phyloP scores from a whole-genome alignment of 2,329 filamentous ascomycete genomes.

The Tolypocladium amazonense region DNA sequence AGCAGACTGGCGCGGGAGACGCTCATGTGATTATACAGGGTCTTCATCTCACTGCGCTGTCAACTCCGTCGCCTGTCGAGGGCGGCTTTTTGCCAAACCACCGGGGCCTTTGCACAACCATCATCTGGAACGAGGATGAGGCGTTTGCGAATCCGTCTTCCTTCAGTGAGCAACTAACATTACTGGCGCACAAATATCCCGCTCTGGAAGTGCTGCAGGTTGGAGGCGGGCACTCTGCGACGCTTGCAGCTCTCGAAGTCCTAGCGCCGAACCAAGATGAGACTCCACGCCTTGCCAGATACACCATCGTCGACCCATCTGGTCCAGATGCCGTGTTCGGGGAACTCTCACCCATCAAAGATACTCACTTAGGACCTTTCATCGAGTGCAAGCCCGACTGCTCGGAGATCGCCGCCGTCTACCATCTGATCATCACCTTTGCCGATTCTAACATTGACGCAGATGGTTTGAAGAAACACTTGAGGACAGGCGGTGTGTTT shows the following conservation, averaged over 20 bases:
- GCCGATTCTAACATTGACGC: slow-evolving; percentile 6
- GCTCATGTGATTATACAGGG: slow-evolving; percentile 33
- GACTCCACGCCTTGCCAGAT: slow-evolving; percentile 22
- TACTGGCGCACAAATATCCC: slow-evolving; percentile 28
- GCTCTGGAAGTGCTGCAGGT: slow-evolving; percentile 27
- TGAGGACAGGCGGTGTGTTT: slow-evolving; percentile 18
- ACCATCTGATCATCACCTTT: slow-evolving; percentile 22
- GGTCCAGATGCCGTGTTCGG: slow-evolving; percentile 1
- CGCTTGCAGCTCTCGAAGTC: slow-evolving; percentile 13
- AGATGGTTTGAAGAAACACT: slow-evolving; percentile 8
- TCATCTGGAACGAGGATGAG: slow-evolving; percentile 34
- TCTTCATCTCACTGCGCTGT: slow-evolving; percentile 29
- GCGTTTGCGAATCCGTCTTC: slow-evolving; percentile 10
- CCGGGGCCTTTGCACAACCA: slow-evolving; percentile 35
- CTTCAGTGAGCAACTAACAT: slow-evolving; percentile 16
- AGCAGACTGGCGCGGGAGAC: slow-evolving; percentile 17
- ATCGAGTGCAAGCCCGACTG: slow-evolving; percentile 16
- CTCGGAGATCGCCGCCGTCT: slow-evolving; percentile 13
- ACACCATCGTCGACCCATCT: slow-evolving; percentile 15
- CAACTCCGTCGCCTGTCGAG: slow-evolving; percentile 11
- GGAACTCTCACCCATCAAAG: slow-evolving; percentile 5
- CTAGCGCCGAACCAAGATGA: slow-evolving; percentile 11
- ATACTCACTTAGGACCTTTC: slow-evolving; percentile 9
- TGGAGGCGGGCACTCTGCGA: slow-evolving; percentile 14
- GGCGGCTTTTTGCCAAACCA: slow-evolving; percentile 35